Evolutionary conservation across 2,329 filamentous ascomycete species (phyloP).

Genomic region (Arthrobotrys musiformis): DNA sequence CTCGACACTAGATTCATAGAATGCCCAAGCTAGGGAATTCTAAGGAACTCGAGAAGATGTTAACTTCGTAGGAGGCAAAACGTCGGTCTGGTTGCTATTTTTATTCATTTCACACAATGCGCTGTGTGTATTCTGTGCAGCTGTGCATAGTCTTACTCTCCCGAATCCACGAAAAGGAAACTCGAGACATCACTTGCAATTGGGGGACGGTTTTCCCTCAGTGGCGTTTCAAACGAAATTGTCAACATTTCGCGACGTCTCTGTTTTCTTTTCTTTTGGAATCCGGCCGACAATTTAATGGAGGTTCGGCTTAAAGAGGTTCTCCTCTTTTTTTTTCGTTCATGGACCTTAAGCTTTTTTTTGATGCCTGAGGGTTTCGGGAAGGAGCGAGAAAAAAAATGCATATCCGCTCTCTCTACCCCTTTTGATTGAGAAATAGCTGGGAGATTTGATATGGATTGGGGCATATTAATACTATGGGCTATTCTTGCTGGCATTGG

Average conservation of each 20-base stretch:
- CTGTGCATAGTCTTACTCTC: neutral
- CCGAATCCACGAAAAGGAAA: neutral
- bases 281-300: too few relatives aligned
- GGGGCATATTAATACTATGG: slow-evolving; percentile 35
- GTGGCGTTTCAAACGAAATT: slow-evolving; percentile 13
- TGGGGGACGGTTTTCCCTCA: neutral
- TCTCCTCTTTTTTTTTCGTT: neutral
- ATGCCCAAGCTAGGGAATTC: neutral
- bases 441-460: slow-evolving; percentile 37
- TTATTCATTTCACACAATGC: slow-evolving; percentile 1
- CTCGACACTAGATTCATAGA: too few relatives aligned
- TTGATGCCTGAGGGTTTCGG: slow-evolving; percentile 23
- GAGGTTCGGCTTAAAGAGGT: slow-evolving; percentile 4
- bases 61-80: too few relatives aligned
- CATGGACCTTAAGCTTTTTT: slow-evolving; percentile 18
- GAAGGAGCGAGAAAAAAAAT: slow-evolving; percentile 52
- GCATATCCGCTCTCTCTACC: slow-evolving; percentile 9
- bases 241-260: slow-evolving; percentile 18
- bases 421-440: slow-evolving; percentile 42
- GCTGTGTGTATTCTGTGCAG: too few relatives aligned
- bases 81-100: slow-evolving; percentile 9
- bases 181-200: neutral
- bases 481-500: slow-evolving; percentile 35
- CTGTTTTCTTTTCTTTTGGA: neutral
- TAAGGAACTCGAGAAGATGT: neutral